phyloP scores from a whole-genome alignment of 1,139 yeast species.

The Schwanniomyces etchellsii region DNA sequence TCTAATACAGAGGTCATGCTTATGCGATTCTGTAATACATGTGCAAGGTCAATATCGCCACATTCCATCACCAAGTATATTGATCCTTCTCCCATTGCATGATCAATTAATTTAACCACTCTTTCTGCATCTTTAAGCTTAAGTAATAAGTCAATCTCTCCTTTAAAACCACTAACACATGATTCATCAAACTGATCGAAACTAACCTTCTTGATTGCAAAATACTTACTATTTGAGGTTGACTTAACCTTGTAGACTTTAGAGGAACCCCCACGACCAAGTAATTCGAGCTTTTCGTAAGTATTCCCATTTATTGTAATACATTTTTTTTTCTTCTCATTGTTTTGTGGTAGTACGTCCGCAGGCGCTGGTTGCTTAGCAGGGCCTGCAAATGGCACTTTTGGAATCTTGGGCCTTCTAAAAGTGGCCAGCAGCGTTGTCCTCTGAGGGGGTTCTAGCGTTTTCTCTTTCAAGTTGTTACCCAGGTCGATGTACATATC shows the following conservation, averaged over 20 bases:
- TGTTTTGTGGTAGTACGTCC: slow-evolving; percentile 8
- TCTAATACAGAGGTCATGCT: slow-evolving; percentile 50
- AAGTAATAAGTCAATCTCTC: slow-evolving; percentile 75
- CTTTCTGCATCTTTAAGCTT: slow-evolving; percentile 58
- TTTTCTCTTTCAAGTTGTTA: too few species aligned
- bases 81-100: slow-evolving; percentile 59
- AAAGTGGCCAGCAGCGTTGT: too few species aligned
- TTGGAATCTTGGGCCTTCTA: slow-evolving; percentile 22
- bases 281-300: slow-evolving; percentile 70
- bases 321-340: slow-evolving; percentile 21
- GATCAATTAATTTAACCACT: slow-evolving; percentile 76
- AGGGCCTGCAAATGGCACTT: slow-evolving; percentile 1
- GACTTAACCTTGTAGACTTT: slow-evolving; percentile 81
- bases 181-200: slow-evolving; percentile 76
- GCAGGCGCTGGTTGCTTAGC: slow-evolving; percentile 3
- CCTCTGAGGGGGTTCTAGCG: too few species aligned
- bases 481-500: neutral
- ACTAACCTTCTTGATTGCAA: slow-evolving; percentile 79
- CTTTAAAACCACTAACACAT: slow-evolving; percentile 74
- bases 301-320: slow-evolving; percentile 49
- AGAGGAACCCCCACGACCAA: slow-evolving; percentile 93
- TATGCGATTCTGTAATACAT: slow-evolving; percentile 60
- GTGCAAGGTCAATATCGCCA: slow-evolving; percentile 89
- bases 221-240: slow-evolving; percentile 44
- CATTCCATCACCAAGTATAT: slow-evolving; percentile 87